Percentiles rank a stretch among this genome's conserved stretches.
Conservation (phyloP, 2,329 filamentous ascomycete species). For the Podosphaera xanthii region DNA sequence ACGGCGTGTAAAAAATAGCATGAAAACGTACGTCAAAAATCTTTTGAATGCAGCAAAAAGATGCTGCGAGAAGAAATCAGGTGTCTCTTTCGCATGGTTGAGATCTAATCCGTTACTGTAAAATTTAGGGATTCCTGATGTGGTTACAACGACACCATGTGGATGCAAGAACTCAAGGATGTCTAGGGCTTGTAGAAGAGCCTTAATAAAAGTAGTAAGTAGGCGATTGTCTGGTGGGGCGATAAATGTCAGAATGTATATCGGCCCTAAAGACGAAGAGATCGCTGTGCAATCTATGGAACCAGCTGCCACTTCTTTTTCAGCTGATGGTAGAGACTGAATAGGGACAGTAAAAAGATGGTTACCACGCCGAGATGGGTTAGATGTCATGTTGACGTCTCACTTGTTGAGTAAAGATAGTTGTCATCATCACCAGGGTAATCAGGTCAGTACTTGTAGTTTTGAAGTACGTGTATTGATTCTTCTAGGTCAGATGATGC, state of each 20-base stretch:
- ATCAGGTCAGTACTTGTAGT: no score
- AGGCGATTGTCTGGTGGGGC: constrained; percentile 59
- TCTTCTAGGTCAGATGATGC: no score
- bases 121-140: constrained; percentile 53
- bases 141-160: constrained; percentile 57
- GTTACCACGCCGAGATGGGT: background rate
- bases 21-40: constrained; percentile 28
- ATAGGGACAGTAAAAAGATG: constrained; percentile 37
- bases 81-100: constrained; percentile 34
- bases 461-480: no score
- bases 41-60: constrained; percentile 43
- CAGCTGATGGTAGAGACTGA: constrained; percentile 17
- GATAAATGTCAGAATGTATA: constrained; percentile 52
- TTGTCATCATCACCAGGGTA: no score
- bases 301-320: constrained; percentile 22
- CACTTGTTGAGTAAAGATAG: no score
- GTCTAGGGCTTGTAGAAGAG: constrained; percentile 49
- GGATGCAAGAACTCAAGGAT: constrained; percentile 41
- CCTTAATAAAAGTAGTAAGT: constrained; percentile 41
- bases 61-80: constrained; percentile 35
- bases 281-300: constrained; percentile 39
- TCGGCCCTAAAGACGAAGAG: constrained; percentile 17
- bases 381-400: no score
- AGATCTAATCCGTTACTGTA: constrained; percentile 70
- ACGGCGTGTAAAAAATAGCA: background rate